Evolutionary conservation across 2,329 filamentous ascomycete species (phyloP), one percentile per base, ranked within the genome.

Genomic region (Cordyceps sp.): DNA sequence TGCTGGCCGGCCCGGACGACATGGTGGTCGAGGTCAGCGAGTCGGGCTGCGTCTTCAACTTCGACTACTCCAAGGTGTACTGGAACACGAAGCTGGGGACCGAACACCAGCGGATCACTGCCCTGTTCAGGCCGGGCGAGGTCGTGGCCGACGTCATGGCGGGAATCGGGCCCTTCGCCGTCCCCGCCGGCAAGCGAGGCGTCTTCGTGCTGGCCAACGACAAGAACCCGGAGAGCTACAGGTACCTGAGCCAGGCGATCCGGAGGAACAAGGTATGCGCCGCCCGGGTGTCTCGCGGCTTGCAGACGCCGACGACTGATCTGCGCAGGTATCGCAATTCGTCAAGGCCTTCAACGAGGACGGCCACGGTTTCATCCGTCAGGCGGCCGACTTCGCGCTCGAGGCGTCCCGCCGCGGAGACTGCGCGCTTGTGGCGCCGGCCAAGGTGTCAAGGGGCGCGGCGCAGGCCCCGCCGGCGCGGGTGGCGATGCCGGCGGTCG

Each of bases 171-270:
- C 90, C 90, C 0, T 98, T 98, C 53, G 86, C 88, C 16, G 66
- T 93, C 4, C 90, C 90, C 0, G 85, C 88, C 0, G 90, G 83
- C 13, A 92, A 81, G 60, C 88, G 80, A 53, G 74, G 73, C 25
- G 82, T 92, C 19, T 93, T 96, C 45, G 86, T 94, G 14, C 93
- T 82, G 76, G 90, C 86, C 25, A 98, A 96, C 55, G 90, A 98
- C 53, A 76, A 94, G 50, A 98, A 98, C 50, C 88, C 88, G 0
- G 81, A 92, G 45, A 86, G 84, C 45, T 84, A 75, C 55, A 69
- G 64, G 34, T 77, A 73, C 40, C 70, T 98, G 45, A 54, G 66
- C 19, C 68, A 77, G 23, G 81, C 80, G 8, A 66, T 92, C 32
- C 54, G 57, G 32, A 66, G 69, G 38, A 98, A 98, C 59, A 93